Conservation (phyloP, 2,329 filamentous ascomycete genomes). For the Fusarium zealandicum region DNA sequence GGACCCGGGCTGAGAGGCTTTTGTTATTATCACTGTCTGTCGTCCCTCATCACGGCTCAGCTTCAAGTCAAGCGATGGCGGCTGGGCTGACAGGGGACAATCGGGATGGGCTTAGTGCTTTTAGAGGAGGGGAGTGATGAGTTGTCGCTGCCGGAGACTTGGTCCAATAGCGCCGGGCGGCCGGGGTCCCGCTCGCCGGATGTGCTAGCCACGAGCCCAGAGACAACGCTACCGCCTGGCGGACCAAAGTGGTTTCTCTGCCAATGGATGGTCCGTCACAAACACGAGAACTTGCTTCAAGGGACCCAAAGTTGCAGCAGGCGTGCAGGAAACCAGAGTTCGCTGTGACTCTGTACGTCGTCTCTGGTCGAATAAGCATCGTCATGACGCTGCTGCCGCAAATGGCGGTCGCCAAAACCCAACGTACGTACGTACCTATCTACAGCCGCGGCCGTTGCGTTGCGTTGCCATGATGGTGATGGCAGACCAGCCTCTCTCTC, state of each 20-base stretch:
- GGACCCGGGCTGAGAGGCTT: not conserved
- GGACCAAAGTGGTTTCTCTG: constrained; percentile 28
- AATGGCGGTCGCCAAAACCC: not conserved
- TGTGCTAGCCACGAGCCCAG: constrained; percentile 24
- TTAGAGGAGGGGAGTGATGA: constrained; percentile 44
- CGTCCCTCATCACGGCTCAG: not conserved
- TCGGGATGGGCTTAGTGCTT: constrained; percentile 26
- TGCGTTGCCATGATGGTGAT: constrained; percentile 12
- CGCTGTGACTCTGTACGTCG: constrained; percentile 21
- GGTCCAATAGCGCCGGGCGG: constrained; percentile 45
- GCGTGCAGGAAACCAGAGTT: constrained; percentile 29
- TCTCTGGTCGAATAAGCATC: not conserved
- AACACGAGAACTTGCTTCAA: constrained; percentile 24
- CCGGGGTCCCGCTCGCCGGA: constrained; percentile 38
- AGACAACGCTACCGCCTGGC: constrained; percentile 1
- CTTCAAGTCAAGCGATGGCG: not conserved
- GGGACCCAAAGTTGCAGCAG: constrained; percentile 8
- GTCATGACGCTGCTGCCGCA: not conserved
- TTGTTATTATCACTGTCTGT: too few species aligned
- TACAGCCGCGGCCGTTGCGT: too few species aligned
- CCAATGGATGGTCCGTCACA: constrained; percentile 26
- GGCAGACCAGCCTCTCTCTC: constrained; percentile 1
- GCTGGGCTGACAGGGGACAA: too few species aligned
- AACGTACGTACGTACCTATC: not conserved
- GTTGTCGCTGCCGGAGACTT: constrained; percentile 49